A percentile compares a stretch with the other conserved stretches of the same genome.
These are phyloP conservation scores for Madurella mycetomatis DNA, from an alignment of 2,329 filamentous ascomycete species.

Conservation along the genomic window DNA sequence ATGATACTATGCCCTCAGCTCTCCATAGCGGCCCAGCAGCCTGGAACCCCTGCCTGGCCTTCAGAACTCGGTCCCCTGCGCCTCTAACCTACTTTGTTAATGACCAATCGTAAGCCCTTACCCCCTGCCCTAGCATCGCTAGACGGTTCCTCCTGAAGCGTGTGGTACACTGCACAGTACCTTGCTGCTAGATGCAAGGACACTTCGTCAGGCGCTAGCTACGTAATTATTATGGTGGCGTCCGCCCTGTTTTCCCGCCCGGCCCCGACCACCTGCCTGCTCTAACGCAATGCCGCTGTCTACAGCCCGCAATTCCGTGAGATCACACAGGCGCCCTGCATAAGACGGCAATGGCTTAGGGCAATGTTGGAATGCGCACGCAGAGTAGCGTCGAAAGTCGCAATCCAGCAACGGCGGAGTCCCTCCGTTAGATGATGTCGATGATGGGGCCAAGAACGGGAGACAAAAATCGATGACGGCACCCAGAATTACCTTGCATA, in stretches of 20 bases:
- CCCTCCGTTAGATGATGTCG: not conserved
- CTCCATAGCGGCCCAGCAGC: too few species aligned
- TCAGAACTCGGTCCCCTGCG: too few species aligned
- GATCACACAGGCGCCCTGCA: not conserved
- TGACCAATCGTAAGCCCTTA: not conserved
- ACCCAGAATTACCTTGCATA: conserved; percentile 13
- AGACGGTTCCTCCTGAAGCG: too few species aligned
- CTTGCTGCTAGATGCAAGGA: conserved; percentile 8
- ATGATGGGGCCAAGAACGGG: not conserved
- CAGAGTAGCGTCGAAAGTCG: not conserved
- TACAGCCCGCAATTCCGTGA: not conserved
- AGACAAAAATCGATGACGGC: conserved; percentile 6
- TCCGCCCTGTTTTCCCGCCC: not conserved
- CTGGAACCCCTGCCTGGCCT: too few species aligned
- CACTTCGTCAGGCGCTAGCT: not conserved
- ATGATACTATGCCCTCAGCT: too few species aligned
- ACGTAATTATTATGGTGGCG: conserved; percentile 1
- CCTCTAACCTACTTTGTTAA: too few species aligned
- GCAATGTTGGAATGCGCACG: not conserved
- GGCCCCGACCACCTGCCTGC: not conserved
- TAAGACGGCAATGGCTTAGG: not conserved
- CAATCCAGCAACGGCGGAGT: not conserved
- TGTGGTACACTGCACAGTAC: too few species aligned
- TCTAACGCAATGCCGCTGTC: not conserved
- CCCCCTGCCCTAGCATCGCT: not conserved